Conservation (phyloP, 140 eudicot species). For the Cichorium intybus region DNA sequence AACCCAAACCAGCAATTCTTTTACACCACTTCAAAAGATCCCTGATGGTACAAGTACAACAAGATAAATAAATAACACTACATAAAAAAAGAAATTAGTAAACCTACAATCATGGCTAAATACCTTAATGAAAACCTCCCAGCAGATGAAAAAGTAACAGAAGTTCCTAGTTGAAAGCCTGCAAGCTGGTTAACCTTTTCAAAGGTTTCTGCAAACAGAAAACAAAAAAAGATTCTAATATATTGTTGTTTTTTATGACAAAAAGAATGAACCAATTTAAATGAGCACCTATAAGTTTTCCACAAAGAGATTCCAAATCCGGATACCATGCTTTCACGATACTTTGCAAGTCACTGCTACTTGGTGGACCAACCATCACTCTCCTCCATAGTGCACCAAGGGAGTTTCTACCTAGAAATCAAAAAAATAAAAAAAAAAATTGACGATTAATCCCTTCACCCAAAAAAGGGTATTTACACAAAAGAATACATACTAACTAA, state of each 20-base stretch:
- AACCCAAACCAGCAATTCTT: conserved; percentile 66
- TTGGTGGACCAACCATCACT: conserved; percentile 59
- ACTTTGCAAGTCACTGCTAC: conserved; percentile 46
- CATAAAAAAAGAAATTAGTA: background rate
- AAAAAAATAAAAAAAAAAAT: background rate
- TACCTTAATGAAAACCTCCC: conserved; percentile 90
- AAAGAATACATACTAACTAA: background rate
- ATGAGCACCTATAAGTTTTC: conserved; percentile 61
- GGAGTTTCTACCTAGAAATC: conserved; percentile 46
- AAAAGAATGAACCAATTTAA: background rate
- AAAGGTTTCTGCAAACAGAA: conserved; percentile 88
- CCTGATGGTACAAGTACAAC: conserved; percentile 45
- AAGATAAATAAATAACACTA: background rate
- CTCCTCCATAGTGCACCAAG: conserved; percentile 85
- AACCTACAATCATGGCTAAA: background rate
- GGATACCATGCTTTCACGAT: conserved; percentile 82
- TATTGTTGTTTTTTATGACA: conserved; percentile 1
- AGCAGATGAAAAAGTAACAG: conserved; percentile 33
- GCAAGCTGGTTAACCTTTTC: conserved; percentile 54
- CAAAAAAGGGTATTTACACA: background rate
- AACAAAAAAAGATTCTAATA: background rate
- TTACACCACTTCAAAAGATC: conserved; percentile 93
- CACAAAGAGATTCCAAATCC: conserved; percentile 59
- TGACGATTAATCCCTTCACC: background rate
- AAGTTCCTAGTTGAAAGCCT: conserved; percentile 45